A percentile compares a stretch with the other conserved stretches of the same genome.
These are phyloP conservation scores for Symmetrospora coprosmae DNA, from an alignment of 768 basidiomycete genomes.

Conservation along the genomic window DNA sequence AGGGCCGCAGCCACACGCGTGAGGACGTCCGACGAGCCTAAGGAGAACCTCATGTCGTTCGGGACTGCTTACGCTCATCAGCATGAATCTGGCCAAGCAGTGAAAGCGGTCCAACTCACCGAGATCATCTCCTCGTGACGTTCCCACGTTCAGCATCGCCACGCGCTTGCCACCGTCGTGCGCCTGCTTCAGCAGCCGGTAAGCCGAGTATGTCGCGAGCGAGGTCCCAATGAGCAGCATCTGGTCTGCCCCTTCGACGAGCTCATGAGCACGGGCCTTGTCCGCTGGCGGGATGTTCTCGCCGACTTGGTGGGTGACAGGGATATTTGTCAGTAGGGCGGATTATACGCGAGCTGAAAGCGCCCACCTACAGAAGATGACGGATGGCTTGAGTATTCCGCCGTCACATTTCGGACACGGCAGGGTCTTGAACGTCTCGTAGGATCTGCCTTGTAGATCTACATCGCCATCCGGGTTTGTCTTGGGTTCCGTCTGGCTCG, in stretches of 20 bases:
- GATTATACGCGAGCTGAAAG: not conserved
- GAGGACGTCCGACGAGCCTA: slow-evolving; percentile 16
- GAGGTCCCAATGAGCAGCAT: slow-evolving; percentile 39
- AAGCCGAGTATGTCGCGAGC: slow-evolving; percentile 39
- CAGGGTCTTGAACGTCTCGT: slow-evolving; percentile 21
- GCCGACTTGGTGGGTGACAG: too few relatives aligned
- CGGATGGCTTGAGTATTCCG: slow-evolving; percentile 19
- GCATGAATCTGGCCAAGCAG: not conserved
- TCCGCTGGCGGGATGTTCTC: slow-evolving; percentile 20
- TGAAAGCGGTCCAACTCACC: not conserved
- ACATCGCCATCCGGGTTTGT: slow-evolving; percentile 20
- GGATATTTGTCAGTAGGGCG: not conserved
- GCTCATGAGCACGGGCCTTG: not conserved
- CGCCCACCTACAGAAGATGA: slow-evolving; percentile 13
- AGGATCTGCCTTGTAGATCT: slow-evolving; percentile 22
- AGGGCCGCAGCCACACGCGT: slow-evolving; percentile 8
- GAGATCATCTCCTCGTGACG: slow-evolving; percentile 22
- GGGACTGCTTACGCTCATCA: not conserved
- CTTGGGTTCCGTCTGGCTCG: not conserved
- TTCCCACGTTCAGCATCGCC: slow-evolving; percentile 15
- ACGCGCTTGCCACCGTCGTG: not conserved
- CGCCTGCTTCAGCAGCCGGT: slow-evolving; percentile 26
- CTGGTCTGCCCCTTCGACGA: slow-evolving; percentile 31
- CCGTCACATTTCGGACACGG: slow-evolving; percentile 18
- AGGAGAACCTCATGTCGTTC: not conserved